These are phyloP conservation scores for Myxozyma mucilagina DNA, from an alignment of 805 yeast species.

Conservation along the genomic window DNA sequence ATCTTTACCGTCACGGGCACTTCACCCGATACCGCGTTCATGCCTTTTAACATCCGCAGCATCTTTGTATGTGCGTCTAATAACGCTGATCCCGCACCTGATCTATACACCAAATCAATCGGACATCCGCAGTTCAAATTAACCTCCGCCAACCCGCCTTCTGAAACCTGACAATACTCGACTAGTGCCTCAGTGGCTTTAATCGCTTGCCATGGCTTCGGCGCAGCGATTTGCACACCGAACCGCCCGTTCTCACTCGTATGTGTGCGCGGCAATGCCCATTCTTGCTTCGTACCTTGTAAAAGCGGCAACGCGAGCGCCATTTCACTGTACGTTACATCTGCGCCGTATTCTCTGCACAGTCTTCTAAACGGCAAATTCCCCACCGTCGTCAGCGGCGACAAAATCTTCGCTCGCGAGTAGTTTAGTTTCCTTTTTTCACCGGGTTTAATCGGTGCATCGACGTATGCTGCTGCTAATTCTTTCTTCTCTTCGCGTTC, in stretches of 20 bases:
- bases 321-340: constrained; percentile 93
- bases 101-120: constrained; percentile 86
- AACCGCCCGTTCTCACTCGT: constrained; percentile 54
- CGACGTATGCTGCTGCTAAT: constrained; percentile 55
- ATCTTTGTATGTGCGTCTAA: constrained; percentile 85
- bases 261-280: constrained; percentile 97
- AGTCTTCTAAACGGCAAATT: constrained; percentile 92
- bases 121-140: constrained; percentile 98
- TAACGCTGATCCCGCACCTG: constrained; percentile 94
- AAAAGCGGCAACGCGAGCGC: constrained; percentile 81
- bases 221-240: constrained; percentile 90
- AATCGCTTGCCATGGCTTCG: constrained; percentile 90
- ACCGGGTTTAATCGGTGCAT: constrained; percentile 71
- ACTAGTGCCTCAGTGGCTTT: constrained; percentile 84
- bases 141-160: constrained; percentile 62
- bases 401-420: constrained; percentile 75
- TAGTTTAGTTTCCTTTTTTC: constrained; percentile 79
- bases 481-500: constrained; percentile 29
- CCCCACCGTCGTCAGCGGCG: constrained; percentile 97
- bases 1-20: constrained; percentile 89
- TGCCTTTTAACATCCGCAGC: constrained; percentile 75
- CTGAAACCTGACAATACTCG: constrained; percentile 12
- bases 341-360: constrained; percentile 89
- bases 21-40: constrained; percentile 87
- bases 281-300: constrained; percentile 89